Evolutionary conservation across 1,139 yeast species (phyloP), one percentile per base, ranked within the genome.

Genomic region (Sugiyamaella xylanicola): DNA sequence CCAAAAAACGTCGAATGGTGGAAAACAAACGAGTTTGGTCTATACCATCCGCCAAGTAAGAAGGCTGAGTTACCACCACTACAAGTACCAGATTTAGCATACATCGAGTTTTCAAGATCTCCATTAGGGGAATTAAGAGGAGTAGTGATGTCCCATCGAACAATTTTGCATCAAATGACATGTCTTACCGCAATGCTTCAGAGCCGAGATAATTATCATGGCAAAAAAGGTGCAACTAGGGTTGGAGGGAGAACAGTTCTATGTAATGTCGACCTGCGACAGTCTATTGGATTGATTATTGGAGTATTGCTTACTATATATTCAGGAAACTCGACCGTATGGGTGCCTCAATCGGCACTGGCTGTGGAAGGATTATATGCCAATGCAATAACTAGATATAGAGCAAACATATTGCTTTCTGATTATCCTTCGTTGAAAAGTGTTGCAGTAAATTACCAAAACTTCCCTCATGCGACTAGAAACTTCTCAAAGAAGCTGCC

Each of bases 41-140:
- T 82, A 0, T 85, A 81, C 61, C 83, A 79, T 57, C 78, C 82
- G 0, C 79, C 83, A 32, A 82, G 79, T 59, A 79, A 81, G 58
- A 79, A 81, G 57, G 75, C 77, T 11, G 84, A 78, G 61, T 84
- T 72, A 66, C 97, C 90, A 0, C 81, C 86, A 0, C 71, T 84
- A 41, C 87, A 85, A 61, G 80, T 83, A 21, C 84, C 88, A 5
- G 95, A 89, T 66, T 74, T 93, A 59, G 97, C 98, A 0, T 95
- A 95, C 66, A 92, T 95, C 22, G 99, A 95, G 71, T 95, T 87
- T 68, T 84, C 95, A 0, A 80, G 95, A 63, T 87, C 95, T 1
- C 96, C 98, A 0, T 82, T 89, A 17, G 98, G 98, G 1, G 96
- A 92, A 63, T 73, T 91, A 36, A 79, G 97, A 54, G 99, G 99